Evolutionary conservation across 108 stramenopile genomes (phyloP).

Genomic region (Schizochytrium sp.): DNA sequence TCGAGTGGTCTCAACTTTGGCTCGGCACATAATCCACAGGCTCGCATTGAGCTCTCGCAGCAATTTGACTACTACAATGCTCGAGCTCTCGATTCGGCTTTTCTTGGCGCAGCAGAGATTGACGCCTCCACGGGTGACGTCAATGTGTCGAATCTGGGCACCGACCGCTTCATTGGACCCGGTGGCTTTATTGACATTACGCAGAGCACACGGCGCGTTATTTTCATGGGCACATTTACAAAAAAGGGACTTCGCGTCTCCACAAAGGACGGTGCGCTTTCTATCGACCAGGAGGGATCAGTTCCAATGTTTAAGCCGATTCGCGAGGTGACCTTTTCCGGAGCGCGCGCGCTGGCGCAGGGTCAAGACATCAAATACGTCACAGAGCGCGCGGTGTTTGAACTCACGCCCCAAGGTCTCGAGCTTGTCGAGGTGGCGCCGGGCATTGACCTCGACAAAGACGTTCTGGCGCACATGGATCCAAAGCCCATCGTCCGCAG

Average conservation of each 20-base stretch:
- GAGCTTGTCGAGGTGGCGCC: conserved; percentile 71
- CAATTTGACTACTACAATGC: conserved; percentile 69
- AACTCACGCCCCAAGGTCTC: conserved; percentile 47
- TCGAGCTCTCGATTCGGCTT: conserved; percentile 54
- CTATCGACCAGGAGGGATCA: conserved; percentile 51
- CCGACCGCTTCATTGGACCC: conserved; percentile 56
- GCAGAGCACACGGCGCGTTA: conserved; percentile 51
- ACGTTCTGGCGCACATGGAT: conserved; percentile 67
- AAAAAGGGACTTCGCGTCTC: conserved; percentile 54
- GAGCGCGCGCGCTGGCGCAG: conserved; percentile 54
- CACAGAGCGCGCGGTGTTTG: conserved; percentile 67
- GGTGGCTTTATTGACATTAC: conserved; percentile 73
- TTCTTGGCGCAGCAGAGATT: conserved; percentile 61
- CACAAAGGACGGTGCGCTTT: conserved; percentile 41
- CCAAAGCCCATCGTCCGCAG: conserved; percentile 37
- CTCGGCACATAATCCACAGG: conserved; percentile 55
- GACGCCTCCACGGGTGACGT: conserved; percentile 52
- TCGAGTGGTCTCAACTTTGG: conserved; percentile 66
- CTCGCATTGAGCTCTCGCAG: conserved; percentile 63
- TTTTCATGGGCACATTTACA: conserved; percentile 58
- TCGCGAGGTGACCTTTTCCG: conserved; percentile 58
- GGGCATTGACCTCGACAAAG: conserved; percentile 65
- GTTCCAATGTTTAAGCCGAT: conserved; percentile 61
- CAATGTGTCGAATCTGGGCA: conserved; percentile 58
- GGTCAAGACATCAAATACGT: conserved; percentile 63